These are phyloP conservation scores for Salvia hispanica DNA, from an alignment of 257 asterid species.

Conservation along the genomic window DNA sequence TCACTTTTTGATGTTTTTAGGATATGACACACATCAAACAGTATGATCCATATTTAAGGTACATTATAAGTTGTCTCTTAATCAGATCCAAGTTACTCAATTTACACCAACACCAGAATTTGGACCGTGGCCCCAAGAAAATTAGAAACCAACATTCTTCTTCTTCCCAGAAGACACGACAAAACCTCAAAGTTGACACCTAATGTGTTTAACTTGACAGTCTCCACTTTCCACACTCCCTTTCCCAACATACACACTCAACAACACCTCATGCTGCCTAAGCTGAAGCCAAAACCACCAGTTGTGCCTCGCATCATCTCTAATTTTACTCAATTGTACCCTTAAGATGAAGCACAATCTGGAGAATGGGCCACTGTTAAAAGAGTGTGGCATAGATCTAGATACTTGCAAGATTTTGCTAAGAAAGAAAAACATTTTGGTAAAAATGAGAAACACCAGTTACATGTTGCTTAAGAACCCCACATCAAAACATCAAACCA, in stretches of 20 bases:
- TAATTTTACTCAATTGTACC: background rate
- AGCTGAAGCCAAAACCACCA: constrained; percentile 2
- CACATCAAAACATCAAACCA: constrained; percentile 13
- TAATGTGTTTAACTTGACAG: background rate
- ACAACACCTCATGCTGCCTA: background rate
- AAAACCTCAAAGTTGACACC: constrained; percentile 3
- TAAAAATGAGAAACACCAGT: constrained; percentile 6
- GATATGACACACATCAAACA: constrained; percentile 1
- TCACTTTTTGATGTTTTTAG: background rate
- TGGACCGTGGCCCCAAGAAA: background rate
- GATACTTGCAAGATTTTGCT: background rate
- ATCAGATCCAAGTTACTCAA: background rate
- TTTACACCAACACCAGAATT: background rate
- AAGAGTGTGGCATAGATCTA: background rate
- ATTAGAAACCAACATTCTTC: background rate
- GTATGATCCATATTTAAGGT: background rate
- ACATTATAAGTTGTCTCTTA: background rate
- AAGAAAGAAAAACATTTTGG: constrained; percentile 9
- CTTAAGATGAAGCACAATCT: constrained; percentile 2
- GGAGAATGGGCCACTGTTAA: background rate
- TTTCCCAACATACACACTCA: background rate
- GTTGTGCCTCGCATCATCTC: constrained; percentile 3
- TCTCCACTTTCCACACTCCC: background rate
- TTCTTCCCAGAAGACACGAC: background rate
- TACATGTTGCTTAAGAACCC: constrained; percentile 1